Percentiles rank a stretch among this genome's conserved stretches.
These are phyloP conservation scores for Phytophthora multivora DNA, from an alignment of 352 stramenopile genomes.

Conservation along the genomic window DNA sequence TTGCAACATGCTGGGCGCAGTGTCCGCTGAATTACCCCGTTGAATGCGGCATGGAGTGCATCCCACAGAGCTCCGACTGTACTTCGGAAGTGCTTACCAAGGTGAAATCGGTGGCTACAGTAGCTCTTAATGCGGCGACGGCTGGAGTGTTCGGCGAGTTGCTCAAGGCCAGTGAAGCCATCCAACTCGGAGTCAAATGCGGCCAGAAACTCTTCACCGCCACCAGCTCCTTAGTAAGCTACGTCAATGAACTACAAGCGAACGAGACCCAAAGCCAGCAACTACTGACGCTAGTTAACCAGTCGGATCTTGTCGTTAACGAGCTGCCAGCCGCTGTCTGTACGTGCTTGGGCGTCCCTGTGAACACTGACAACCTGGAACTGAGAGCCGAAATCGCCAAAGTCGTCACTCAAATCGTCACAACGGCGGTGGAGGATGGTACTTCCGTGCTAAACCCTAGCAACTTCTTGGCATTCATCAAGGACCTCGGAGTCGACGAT, in stretches of 20 bases:
- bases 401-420: conserved; percentile 35
- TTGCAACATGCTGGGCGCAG: conserved; percentile 27
- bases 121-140: conserved; percentile 50
- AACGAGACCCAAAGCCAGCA: conserved; percentile 33
- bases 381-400: conserved; percentile 31
- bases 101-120: conserved; percentile 48
- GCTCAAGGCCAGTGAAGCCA: conserved; percentile 33
- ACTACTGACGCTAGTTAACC: conserved; percentile 44
- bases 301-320: conserved; percentile 30
- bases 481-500: conserved; percentile 20
- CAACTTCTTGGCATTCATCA: conserved; percentile 35
- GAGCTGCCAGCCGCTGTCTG: conserved; percentile 41
- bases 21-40: conserved; percentile 74
- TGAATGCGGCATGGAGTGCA: conserved; percentile 70
- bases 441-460: conserved; percentile 20
- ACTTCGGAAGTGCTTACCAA: conserved; percentile 49
- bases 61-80: conserved; percentile 68
- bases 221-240: conserved; percentile 40
- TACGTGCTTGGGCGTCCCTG: conserved; percentile 49
- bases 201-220: conserved; percentile 22
- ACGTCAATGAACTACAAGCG: conserved; percentile 39
- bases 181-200: conserved; percentile 56
- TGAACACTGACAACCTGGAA: conserved; percentile 21
- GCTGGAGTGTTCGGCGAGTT: conserved; percentile 60
- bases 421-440: conserved; percentile 35